These are phyloP conservation scores for Musa troglodytarum DNA, from an alignment of 176 grass and related monocot genomes.

Conservation along the genomic window DNA sequence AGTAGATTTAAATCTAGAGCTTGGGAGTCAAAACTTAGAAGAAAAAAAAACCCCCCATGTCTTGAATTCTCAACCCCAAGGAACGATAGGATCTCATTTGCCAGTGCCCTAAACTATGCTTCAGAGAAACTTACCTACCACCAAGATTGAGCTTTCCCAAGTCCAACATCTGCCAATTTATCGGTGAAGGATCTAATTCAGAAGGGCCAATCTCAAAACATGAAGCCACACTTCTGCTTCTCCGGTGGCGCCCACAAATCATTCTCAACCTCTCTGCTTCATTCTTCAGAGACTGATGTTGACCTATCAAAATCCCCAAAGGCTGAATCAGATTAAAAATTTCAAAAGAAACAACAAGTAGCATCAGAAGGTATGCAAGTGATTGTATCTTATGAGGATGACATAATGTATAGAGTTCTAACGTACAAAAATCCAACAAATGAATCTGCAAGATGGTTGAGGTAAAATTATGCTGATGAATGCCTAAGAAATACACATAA, in stretches of 20 bases:
- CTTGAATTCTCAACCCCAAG: neutral
- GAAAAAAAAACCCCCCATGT: neutral
- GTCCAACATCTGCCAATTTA: conserved; percentile 67
- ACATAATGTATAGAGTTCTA: too few relatives aligned
- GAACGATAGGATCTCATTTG: neutral
- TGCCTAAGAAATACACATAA: too few relatives aligned
- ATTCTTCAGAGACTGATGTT: conserved; percentile 65
- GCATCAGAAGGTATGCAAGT: too few relatives aligned
- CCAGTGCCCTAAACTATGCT: conserved; percentile 31
- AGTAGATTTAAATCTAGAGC: neutral
- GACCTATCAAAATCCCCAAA: conserved; percentile 30
- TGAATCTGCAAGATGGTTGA: neutral
- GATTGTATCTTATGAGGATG: too few relatives aligned
- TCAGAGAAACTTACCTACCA: conserved; percentile 19
- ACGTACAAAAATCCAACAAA: neutral
- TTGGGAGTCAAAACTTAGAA: neutral
- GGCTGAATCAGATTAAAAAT: neutral
- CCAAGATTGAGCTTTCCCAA: conserved; percentile 62
- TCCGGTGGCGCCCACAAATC: conserved; percentile 51
- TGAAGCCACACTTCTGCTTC: conserved; percentile 61
- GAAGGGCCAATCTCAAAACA: conserved; percentile 29
- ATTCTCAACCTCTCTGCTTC: conserved; percentile 73
- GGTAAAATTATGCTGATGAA: too few relatives aligned
- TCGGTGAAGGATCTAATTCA: conserved; percentile 11
- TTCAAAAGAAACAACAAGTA: too few relatives aligned